Conservation (phyloP, 2,329 filamentous ascomycete genomes). For the Rugonectria rugulosa region DNA sequence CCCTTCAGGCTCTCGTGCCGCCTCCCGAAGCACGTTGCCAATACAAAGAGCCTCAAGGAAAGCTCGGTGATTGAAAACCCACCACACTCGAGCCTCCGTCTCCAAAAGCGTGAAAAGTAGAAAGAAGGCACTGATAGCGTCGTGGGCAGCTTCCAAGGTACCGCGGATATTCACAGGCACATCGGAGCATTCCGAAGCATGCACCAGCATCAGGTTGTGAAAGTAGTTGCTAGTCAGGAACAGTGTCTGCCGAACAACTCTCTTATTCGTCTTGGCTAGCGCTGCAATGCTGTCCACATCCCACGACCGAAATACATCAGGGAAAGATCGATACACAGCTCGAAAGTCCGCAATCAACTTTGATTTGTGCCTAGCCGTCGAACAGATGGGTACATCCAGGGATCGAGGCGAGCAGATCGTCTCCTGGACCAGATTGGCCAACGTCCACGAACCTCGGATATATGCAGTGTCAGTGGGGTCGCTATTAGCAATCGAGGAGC, state of each 20-base stretch:
- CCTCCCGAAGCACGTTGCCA: constrained; percentile 64
- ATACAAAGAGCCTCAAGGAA: constrained; percentile 80
- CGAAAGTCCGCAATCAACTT: constrained; percentile 75
- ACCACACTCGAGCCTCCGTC: constrained; percentile 79
- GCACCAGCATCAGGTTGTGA: constrained; percentile 82
- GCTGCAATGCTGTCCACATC: constrained; percentile 66
- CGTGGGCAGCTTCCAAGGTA: constrained; percentile 77
- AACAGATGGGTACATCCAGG: constrained; percentile 75
- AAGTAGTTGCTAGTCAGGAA: constrained; percentile 85
- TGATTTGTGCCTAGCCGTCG: constrained; percentile 72
- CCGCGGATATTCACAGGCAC: constrained; percentile 72
- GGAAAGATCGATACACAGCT: constrained; percentile 76
- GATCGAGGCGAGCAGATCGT: constrained; percentile 78
- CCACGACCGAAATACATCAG: constrained; percentile 73
- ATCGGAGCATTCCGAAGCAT: constrained; percentile 72
- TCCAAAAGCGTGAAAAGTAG: constrained; percentile 74
- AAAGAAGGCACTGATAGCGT: constrained; percentile 78
- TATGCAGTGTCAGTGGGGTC: constrained; percentile 74
- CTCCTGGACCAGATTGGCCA: constrained; percentile 80
- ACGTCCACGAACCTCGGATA: constrained; percentile 78
- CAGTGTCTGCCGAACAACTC: constrained; percentile 76
- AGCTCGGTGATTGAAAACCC: constrained; percentile 83
- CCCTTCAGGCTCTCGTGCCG: constrained; percentile 53
- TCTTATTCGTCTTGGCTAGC: constrained; percentile 66
- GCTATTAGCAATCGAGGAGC: constrained; percentile 62